These are phyloP conservation scores for Chytriomyces sp. DNA, from an alignment of 192 early-diverging fungal genomes.

Conservation along the genomic window DNA sequence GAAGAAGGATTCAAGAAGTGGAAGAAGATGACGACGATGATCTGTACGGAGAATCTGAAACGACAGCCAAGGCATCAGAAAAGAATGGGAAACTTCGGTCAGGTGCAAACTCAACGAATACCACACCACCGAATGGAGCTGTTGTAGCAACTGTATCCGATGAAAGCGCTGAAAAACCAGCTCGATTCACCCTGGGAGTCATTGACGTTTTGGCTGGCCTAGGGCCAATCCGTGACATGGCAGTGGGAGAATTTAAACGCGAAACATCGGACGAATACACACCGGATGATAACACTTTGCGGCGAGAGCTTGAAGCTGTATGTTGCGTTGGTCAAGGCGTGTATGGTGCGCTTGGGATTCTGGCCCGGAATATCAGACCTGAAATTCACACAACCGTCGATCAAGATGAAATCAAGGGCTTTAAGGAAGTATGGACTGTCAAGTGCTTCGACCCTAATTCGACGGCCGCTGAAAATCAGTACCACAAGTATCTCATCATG, in stretches of 20 bases:
- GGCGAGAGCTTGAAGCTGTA: conserved; percentile 60
- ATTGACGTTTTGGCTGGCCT: conserved; percentile 79
- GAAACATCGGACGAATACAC: conserved; percentile 41
- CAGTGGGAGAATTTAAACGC: conserved; percentile 65
- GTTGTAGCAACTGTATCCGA: conserved; percentile 17
- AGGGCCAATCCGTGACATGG: conserved; percentile 78
- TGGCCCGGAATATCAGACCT: conserved; percentile 68
- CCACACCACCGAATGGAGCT: background rate
- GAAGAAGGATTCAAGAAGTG: conserved; percentile 34
- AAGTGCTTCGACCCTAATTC: conserved; percentile 51
- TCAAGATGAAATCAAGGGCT: conserved; percentile 56
- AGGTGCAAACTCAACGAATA: too few relatives aligned
- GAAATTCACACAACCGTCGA: conserved; percentile 64
- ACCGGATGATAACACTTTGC: conserved; percentile 19
- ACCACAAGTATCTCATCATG: conserved; percentile 60
- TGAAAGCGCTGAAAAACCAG: conserved; percentile 38
- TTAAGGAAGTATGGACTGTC: conserved; percentile 74
- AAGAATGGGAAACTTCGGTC: background rate
- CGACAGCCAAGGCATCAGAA: background rate
- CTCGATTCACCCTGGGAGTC: conserved; percentile 65
- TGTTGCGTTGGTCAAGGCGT: conserved; percentile 63
- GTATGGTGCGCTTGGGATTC: conserved; percentile 62
- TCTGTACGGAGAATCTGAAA: conserved; percentile 43
- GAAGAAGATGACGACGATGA: conserved; percentile 49
- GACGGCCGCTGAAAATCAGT: conserved; percentile 22